Evolutionary conservation across 129 eudicot genomes (phyloP).

Genomic region (Pulicaria dysenterica): DNA sequence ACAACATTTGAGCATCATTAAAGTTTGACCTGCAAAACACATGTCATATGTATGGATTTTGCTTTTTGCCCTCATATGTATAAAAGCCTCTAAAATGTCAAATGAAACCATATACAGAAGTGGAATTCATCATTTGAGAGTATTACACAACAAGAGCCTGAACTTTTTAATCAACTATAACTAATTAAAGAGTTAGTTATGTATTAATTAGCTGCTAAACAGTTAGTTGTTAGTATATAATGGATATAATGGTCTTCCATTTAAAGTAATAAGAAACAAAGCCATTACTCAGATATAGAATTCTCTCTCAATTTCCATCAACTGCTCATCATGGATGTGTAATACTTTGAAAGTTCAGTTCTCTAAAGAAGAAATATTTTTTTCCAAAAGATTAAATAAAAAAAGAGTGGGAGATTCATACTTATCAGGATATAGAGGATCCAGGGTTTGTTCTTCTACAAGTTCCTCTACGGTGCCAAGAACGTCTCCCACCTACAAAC

Average conservation of each 20-base stretch:
- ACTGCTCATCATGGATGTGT: neutral
- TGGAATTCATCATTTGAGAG: neutral
- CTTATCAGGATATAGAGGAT: slow-evolving; percentile 51
- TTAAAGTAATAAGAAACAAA: too few species aligned
- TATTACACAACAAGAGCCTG: neutral
- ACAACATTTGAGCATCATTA: slow-evolving; percentile 40
- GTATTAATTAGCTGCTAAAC: too few species aligned
- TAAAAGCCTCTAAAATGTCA: too few species aligned
- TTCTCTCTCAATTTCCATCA: neutral
- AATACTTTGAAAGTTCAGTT: neutral
- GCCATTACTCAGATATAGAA: too few species aligned
- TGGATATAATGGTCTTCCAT: too few species aligned
- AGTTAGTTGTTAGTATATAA: too few species aligned
- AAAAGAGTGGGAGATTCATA: slow-evolving; percentile 35
- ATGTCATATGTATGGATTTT: too few species aligned
- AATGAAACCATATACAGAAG: neutral
- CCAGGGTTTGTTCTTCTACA: slow-evolving; percentile 63
- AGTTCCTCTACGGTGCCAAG: slow-evolving; percentile 68
- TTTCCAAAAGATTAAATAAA: neutral
- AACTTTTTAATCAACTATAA: too few species aligned
- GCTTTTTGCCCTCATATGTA: neutral
- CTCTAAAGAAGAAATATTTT: neutral
- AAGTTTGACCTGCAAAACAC: slow-evolving; percentile 61
- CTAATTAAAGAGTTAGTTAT: too few species aligned
- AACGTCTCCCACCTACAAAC: slow-evolving; percentile 54